Evolutionary conservation across 768 basidiomycete genomes (phyloP).

Genomic region (Tricholoma saponaceum): DNA sequence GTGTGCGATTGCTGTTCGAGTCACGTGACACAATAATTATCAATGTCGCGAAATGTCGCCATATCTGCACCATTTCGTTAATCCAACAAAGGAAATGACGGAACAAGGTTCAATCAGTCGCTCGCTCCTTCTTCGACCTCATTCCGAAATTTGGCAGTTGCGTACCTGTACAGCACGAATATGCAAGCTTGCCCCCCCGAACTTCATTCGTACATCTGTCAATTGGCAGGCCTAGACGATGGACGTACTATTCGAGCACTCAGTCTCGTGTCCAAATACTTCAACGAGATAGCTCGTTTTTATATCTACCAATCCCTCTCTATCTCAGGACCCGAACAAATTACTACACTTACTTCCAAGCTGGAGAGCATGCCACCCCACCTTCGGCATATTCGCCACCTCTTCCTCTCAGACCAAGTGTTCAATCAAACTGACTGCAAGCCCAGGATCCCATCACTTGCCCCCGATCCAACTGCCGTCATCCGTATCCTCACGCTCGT

Average conservation of each 20-base stretch:
- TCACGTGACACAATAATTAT: not conserved
- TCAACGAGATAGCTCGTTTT: conserved; percentile 32
- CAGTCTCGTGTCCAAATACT: conserved; percentile 35
- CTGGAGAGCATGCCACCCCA: conserved; percentile 31
- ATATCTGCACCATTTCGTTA: conserved; percentile 16
- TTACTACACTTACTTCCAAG: conserved; percentile 22
- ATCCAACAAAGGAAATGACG: conserved; percentile 1
- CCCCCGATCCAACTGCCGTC: conserved; percentile 15
- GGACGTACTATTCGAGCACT: conserved; percentile 33
- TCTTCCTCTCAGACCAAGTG: conserved; percentile 35
- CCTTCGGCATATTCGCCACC: conserved; percentile 35
- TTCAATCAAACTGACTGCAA: conserved; percentile 6
- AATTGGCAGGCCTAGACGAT: conserved; percentile 37
- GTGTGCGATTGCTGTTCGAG: too few relatives aligned
- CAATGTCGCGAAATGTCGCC: conserved; percentile 22
- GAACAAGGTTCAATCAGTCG: not conserved
- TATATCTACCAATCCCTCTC: conserved; percentile 38
- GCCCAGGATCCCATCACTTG: conserved; percentile 5
- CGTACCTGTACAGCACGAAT: conserved; percentile 1
- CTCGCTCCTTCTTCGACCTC: not conserved
- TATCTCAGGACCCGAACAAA: conserved; percentile 24
- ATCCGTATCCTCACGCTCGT: conserved; percentile 32
- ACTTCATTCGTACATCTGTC: conserved; percentile 40
- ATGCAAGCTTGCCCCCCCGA: conserved; percentile 40
- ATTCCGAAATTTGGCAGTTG: not conserved